Evolutionary conservation across 495 filamentous ascomycete genomes (phyloP), one percentile per base, ranked within the genome.

Genomic region (Glonium stellatum): DNA sequence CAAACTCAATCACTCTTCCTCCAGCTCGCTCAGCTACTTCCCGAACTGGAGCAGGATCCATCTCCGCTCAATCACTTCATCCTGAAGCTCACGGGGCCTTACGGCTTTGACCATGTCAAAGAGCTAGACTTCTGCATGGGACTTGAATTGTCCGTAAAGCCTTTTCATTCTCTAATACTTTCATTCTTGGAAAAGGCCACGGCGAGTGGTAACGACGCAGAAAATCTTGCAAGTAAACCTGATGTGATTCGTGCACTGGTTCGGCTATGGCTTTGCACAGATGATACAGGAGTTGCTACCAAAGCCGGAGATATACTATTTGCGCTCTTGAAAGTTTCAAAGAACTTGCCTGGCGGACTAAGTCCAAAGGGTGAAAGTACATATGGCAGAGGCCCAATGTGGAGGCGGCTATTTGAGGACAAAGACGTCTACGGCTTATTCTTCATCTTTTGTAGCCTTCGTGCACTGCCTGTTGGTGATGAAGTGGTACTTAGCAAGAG

Each of bases 111-210:
- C 15, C 78, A 81, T 9, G 75, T 82, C 13, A 73, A 79, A 53
- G 79, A 65, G 19, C 50, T 74, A 8, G 67, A 68, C 37, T 73
- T 72, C 53, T 60, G 63, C 47, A 67, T 78, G 4, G 75, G 79
- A 36, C 65, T 87, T 6, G 72, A 80, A 41, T 73, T 77, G 48
- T 79, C 78, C 1, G 80, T 82, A 2, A 76, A 79, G 15, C 80
- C 85, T 0, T 82, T 87, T 66, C 90, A 92, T 66, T 66, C 85
- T 11, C 78, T 92, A 19, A 86, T 82, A 55, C 78, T 95, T 27
- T 76, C 80, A 2, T 70, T 95, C 55, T 72, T 96, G 49, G 78
- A 80, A 61, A 95, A 95, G 67, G 90, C 89, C 10, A 77, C 82
- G 22, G 62, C 73, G 11, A 71, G 72, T 22, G 77, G 82, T 2